These are phyloP conservation scores for Capsicum pubescens DNA, from an alignment of 257 asterid species.

Conservation along the genomic window DNA sequence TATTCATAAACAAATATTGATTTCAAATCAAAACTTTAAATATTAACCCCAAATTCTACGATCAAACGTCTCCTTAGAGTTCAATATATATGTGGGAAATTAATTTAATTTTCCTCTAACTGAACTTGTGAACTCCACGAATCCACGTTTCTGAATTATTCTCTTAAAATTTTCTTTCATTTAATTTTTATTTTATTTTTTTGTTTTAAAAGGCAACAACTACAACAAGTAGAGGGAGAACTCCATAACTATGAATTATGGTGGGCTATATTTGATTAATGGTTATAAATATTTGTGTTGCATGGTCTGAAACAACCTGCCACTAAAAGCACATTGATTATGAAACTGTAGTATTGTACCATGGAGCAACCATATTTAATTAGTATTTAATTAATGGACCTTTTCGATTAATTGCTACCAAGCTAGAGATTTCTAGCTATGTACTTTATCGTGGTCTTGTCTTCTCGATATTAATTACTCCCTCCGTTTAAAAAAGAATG, in stretches of 20 bases:
- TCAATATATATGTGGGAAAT: too few species aligned
- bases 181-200: too few species aligned
- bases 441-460: too few species aligned
- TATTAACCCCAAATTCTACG: too few species aligned
- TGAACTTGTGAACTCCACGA: background rate
- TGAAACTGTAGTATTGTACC: background rate
- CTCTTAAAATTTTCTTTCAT: background rate
- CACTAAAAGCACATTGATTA: background rate
- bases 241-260: background rate
- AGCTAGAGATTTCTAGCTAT: too few species aligned
- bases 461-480: too few species aligned
- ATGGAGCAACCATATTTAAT: slow-evolving; percentile 1
- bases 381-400: background rate
- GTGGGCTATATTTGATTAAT: background rate
- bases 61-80: too few species aligned
- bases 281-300: background rate
- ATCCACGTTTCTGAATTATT: background rate
- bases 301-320: background rate
- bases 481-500: too few species aligned
- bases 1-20: too few species aligned
- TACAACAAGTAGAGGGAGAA: background rate
- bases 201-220: background rate
- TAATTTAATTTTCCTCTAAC: background rate
- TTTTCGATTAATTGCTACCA: too few species aligned
- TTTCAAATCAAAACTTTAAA: too few species aligned